Evolutionary conservation across 192 early-diverging fungal species (phyloP).

Genomic region (Dimargaris xerosporica): DNA sequence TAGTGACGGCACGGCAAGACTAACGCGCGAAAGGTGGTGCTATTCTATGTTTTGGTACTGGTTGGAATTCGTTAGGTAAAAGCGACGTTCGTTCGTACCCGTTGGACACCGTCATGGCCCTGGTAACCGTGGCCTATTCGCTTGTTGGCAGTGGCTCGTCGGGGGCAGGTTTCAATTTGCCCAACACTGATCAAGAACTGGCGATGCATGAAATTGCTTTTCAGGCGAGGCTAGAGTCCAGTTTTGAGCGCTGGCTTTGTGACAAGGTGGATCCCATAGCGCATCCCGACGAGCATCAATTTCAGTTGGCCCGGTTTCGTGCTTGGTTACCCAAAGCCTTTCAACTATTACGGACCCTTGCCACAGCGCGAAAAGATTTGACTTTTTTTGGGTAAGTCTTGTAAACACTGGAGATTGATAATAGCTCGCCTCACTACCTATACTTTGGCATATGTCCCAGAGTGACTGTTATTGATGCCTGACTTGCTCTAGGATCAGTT

Average conservation of each 20-base stretch:
- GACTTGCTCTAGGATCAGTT: too few relatives aligned
- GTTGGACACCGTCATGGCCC: not conserved
- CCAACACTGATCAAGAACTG: not conserved
- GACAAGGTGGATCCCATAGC: not conserved
- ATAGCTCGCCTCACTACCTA: too few relatives aligned
- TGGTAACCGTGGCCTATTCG: not conserved
- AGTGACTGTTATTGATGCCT: too few relatives aligned
- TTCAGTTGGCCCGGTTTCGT: not conserved
- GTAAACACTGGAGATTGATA: too few relatives aligned
- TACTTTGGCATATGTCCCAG: too few relatives aligned
- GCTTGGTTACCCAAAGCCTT: not conserved
- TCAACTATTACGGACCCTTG: not conserved
- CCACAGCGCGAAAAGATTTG: not conserved
- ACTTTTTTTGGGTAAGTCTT: too few relatives aligned
- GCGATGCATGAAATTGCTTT: not conserved
- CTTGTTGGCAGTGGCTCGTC: not conserved
- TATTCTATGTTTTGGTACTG: too few relatives aligned
- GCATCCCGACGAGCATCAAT: not conserved
- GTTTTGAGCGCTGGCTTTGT: slow-evolving; percentile 4
- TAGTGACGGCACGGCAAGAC: too few relatives aligned
- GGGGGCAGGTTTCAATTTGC: not conserved
- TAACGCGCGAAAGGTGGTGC: too few relatives aligned
- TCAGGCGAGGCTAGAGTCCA: not conserved
- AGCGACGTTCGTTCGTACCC: not conserved
- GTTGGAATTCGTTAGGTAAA: too few relatives aligned